Base-by-base conservation (phyloP, 176 grass and related monocot genomes). In the Miscanthus lutarioriparius region DNA sequence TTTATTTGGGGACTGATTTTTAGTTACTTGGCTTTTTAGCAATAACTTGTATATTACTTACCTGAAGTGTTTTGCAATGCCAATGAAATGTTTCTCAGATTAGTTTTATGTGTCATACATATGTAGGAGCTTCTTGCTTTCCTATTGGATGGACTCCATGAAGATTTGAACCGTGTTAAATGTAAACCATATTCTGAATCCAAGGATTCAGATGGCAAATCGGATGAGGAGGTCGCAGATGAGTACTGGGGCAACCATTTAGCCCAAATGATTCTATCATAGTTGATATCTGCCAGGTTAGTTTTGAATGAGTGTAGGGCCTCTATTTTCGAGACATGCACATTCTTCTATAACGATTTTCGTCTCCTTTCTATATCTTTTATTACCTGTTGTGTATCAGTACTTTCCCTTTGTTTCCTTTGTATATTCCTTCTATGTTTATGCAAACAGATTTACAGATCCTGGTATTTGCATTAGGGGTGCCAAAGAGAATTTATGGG, bases 131-230 rank as follows among this genome's bases (percentile, higher is more conserved):
- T 99, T 87, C 93, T 96, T 83, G 89, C 96, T 86, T 99, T 99
- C 89, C 82, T 99, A 73, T 92, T 99, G 84, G 96, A 99, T 84
- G 96, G 96, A 72, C 92, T 99, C 38, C 96, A 99, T 81, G 96
- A 99, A 89, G 96, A 96, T 91, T 89, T 99, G 72, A 99, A 99
- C 67, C 87, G 91, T 89, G 96, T 99, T 23, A 99, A 92, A 92
- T 70, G 78, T 30, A 99, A 96, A 84, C 93, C 96, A 30, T 99
- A 99, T 89, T 79, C 86, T 48, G 93, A 99, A 94, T 83, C 83
- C 64, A 96, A 96, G 69, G 91, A 99, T 93, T 85, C 89, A 72
- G 86, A 91, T 87, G 91, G 84, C 32, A 88, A 86, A 69, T 86
- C 91, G 12, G 96, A 94, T 92, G 91, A 92, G 85, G 91, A 99